phyloP scores from a whole-genome alignment of 495 filamentous ascomycete species.

The Hyaloscypha hepaticicola region DNA sequence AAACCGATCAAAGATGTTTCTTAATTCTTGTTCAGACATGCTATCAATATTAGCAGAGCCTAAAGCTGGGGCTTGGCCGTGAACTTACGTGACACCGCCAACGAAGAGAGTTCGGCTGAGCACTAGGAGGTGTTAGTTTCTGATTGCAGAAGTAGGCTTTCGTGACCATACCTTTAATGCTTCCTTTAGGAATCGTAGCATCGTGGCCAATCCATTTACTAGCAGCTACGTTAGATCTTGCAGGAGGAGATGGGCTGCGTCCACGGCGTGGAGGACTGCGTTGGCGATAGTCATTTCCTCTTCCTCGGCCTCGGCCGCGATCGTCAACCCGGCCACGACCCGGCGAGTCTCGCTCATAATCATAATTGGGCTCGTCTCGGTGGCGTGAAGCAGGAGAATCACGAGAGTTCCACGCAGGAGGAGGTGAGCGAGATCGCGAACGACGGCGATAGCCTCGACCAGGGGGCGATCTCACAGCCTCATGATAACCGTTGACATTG shows the following conservation, averaged over 20 bases:
- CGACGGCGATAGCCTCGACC: slow-evolving; percentile 67
- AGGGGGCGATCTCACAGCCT: slow-evolving; percentile 52
- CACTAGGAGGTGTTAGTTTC: slow-evolving; percentile 49
- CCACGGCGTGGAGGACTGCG: slow-evolving; percentile 71
- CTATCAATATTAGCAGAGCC: slow-evolving; percentile 39
- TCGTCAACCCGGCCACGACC: slow-evolving; percentile 54
- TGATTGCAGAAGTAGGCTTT: neutral
- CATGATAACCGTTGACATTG: slow-evolving; percentile 48
- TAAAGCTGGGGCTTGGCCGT: neutral
- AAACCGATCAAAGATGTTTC: slow-evolving; percentile 71
- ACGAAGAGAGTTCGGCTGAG: slow-evolving; percentile 95
- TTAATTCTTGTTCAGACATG: slow-evolving; percentile 76
- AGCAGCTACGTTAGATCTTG: slow-evolving; percentile 34
- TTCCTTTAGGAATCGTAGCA: slow-evolving; percentile 62
- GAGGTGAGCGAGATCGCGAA: slow-evolving; percentile 70
- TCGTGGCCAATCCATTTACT: slow-evolving; percentile 85
- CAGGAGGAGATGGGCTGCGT: slow-evolving; percentile 57
- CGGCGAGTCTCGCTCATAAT: slow-evolving; percentile 47
- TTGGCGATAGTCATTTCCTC: slow-evolving; percentile 74
- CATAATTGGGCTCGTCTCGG: slow-evolving; percentile 43
- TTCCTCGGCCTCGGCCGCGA: slow-evolving; percentile 53
- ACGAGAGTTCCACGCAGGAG: slow-evolving; percentile 54
- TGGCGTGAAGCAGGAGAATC: slow-evolving; percentile 50
- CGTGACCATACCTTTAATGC: slow-evolving; percentile 69
- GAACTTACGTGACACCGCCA: slow-evolving; percentile 85